phyloP scores from a whole-genome alignment of 225 moss, liverwort and hornwort genomes.

The Climacium dendroides region DNA sequence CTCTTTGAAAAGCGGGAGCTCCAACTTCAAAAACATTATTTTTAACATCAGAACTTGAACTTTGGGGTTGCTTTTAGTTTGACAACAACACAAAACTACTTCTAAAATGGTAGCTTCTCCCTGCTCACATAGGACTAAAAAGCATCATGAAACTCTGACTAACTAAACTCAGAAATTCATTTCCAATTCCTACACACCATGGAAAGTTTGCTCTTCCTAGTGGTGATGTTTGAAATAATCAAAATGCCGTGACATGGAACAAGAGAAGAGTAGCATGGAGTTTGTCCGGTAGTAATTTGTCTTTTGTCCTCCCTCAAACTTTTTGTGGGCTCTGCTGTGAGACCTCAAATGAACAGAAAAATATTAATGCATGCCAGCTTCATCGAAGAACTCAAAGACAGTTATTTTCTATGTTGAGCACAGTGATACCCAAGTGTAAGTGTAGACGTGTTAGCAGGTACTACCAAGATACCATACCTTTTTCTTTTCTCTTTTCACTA shows the following conservation, averaged over 20 bases:
- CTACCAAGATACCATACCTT: neutral
- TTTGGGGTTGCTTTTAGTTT: neutral
- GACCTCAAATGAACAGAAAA: neutral
- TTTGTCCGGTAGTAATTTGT: neutral
- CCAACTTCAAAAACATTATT: rapidly evolving
- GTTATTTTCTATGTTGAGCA: neutral
- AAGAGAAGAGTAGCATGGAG: neutral
- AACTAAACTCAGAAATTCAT: neutral
- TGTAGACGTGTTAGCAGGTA: neutral
- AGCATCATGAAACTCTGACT: neutral
- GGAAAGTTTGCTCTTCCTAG: neutral
- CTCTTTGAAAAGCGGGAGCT: rapidly evolving
- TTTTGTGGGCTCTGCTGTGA: neutral
- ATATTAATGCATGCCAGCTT: neutral
- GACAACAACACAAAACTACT: neutral
- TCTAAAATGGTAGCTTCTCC: neutral
- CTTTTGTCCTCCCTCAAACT: neutral
- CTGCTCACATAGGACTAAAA: neutral
- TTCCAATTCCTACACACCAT: neutral
- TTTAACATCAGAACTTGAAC: neutral
- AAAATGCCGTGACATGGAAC: neutral
- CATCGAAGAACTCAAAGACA: neutral
- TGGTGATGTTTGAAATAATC: neutral
- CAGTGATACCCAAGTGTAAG: rapidly evolving
- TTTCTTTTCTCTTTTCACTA: too few species aligned